A percentile compares a stretch with the other conserved stretches of the same genome.
These are phyloP conservation scores for Polychytrium aggregatum DNA, from an alignment of 192 early-diverging fungal species.

Conservation along the genomic window DNA sequence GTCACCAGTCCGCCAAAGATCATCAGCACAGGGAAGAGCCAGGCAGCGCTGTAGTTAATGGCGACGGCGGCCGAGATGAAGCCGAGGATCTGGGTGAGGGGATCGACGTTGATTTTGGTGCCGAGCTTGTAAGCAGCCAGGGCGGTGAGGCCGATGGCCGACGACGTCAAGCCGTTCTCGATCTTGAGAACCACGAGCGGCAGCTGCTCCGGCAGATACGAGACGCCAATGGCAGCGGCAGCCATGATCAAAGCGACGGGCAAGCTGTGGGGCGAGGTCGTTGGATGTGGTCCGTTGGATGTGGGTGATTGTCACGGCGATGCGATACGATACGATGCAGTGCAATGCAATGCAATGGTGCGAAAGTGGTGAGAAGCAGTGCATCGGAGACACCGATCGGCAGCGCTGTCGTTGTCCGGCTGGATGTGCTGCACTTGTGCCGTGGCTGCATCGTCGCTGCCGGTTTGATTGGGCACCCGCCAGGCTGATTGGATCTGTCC, in stretches of 20 bases:
- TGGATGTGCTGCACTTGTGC: no score
- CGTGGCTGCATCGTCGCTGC: no score
- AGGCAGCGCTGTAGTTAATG: conserved; percentile 15
- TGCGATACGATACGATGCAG: conserved; percentile 43
- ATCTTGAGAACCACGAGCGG: conserved; percentile 37
- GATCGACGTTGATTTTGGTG: conserved; percentile 8
- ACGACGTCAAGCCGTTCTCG: conserved; percentile 37
- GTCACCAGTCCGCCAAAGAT: conserved; percentile 27
- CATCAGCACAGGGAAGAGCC: conserved; percentile 47
- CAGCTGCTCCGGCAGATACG: conserved; percentile 7
- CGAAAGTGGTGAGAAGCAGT: not conserved
- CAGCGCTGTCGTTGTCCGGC: no score
- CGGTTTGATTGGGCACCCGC: no score
- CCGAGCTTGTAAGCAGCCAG: conserved; percentile 32
- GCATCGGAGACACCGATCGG: not conserved
- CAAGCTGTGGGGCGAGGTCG: not conserved
- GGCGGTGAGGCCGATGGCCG: conserved; percentile 50
- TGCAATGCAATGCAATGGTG: conserved; percentile 5
- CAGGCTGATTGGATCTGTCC: no score
- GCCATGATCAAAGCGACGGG: not conserved
- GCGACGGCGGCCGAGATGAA: conserved; percentile 5
- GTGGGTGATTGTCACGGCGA: conserved; percentile 18
- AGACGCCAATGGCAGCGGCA: conserved; percentile 1
- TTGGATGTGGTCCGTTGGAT: not conserved
- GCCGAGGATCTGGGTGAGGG: conserved; percentile 1